Conservation (phyloP, 2,329 filamentous ascomycete genomes). For the Macrophomina tecta region DNA sequence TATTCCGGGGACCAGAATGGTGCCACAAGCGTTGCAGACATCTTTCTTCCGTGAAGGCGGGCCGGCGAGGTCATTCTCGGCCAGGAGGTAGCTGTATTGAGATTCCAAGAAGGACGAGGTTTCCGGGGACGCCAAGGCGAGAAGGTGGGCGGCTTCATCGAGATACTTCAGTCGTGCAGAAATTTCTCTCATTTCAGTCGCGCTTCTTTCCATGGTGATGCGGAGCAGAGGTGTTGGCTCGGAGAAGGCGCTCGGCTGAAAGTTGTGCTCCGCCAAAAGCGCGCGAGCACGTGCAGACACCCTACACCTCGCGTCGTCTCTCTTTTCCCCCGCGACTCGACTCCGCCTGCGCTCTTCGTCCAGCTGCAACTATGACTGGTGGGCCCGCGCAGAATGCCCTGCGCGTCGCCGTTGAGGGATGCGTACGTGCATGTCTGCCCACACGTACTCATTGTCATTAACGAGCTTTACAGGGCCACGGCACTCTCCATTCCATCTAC, state of each 20-base stretch:
- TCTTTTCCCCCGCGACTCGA: background rate
- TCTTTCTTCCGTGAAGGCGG: conserved; percentile 30
- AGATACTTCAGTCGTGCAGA: conserved; percentile 39
- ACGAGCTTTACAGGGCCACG: conserved; percentile 72
- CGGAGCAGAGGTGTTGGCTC: background rate
- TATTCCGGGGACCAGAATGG: conserved; percentile 44
- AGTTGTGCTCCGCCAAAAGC: conserved; percentile 8
- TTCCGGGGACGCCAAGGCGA: conserved; percentile 41
- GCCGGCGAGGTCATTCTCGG: conserved; percentile 37
- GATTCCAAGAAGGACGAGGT: conserved; percentile 41
- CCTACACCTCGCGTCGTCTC: background rate
- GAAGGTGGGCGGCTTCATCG: conserved; percentile 41
- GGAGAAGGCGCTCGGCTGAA: background rate
- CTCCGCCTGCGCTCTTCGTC: background rate
- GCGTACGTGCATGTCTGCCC: conserved; percentile 61
- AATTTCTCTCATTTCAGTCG: conserved; percentile 8
- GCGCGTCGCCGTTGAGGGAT: conserved; percentile 85
- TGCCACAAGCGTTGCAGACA: conserved; percentile 47
- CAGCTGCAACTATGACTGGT: background rate
- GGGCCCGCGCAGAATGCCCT: conserved; percentile 43
- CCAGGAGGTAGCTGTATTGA: conserved; percentile 37
- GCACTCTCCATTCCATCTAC: conserved; percentile 90
- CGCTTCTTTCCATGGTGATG: conserved; percentile 4
- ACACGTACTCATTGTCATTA: background rate
- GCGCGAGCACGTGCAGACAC: conserved; percentile 11